Evolutionary conservation across 23 red algal genomes (phyloP).

Genomic region (Gracilaria vermiculophylla): DNA sequence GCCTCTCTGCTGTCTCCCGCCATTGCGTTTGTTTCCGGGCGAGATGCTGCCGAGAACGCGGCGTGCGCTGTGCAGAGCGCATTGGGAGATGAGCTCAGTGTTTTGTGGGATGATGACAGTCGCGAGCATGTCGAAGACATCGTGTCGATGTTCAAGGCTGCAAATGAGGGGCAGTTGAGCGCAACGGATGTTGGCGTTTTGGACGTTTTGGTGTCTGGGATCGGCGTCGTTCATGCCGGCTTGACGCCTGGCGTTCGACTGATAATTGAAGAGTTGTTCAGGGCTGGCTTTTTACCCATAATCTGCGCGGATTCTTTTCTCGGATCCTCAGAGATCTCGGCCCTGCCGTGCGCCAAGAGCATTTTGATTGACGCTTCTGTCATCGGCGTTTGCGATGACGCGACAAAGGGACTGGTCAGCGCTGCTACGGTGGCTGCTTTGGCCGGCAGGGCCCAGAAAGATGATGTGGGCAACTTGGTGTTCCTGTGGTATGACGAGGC

Average conservation of each 20-base stretch:
- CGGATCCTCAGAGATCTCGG: slow-evolving; percentile 18
- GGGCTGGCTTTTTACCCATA: slow-evolving; percentile 6
- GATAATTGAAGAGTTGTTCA: slow-evolving; percentile 52
- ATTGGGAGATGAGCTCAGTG: not conserved
- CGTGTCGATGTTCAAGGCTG: not conserved
- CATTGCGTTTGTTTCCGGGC: slow-evolving; percentile 36
- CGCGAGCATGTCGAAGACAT: slow-evolving; percentile 17
- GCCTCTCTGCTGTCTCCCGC: slow-evolving; percentile 47
- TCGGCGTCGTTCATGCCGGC: slow-evolving; percentile 38
- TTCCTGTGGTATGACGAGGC: slow-evolving; percentile 51
- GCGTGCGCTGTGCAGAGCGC: slow-evolving; percentile 38
- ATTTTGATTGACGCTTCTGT: slow-evolving; percentile 43
- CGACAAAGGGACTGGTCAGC: slow-evolving; percentile 22
- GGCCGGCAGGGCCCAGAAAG: slow-evolving; percentile 30
- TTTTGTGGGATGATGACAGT: slow-evolving; percentile 50
- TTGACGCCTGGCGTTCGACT: slow-evolving; percentile 16
- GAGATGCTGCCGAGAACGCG: slow-evolving; percentile 12
- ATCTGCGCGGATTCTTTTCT: slow-evolving; percentile 35
- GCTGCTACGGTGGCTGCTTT: slow-evolving; percentile 22
- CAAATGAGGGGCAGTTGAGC: not conserved
- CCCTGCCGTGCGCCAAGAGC: slow-evolving; percentile 28
- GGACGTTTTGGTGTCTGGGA: slow-evolving; percentile 9
- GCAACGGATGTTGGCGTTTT: slow-evolving; percentile 3
- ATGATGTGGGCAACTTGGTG: slow-evolving; percentile 61
- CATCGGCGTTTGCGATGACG: slow-evolving; percentile 39